Evolutionary conservation across 805 yeast genomes (phyloP), one percentile per base, ranked within the genome.

Genomic region (Candida dendrica): DNA sequence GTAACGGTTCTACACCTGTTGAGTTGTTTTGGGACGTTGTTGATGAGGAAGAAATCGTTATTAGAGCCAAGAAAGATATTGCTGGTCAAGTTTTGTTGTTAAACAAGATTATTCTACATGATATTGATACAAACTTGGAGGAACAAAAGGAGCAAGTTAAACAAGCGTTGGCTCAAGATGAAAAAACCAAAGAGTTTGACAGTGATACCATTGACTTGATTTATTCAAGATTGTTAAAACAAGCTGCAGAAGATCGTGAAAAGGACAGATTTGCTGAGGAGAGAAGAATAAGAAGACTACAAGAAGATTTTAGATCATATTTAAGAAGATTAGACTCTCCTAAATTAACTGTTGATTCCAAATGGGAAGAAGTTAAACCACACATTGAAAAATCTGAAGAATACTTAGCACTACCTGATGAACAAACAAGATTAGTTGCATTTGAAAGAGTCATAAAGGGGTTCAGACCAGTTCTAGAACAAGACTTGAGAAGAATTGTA

Each of bases 21-120:
- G 95, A 88, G 47, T 60, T 85, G 34, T 88, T 83, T 57, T 74
- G 86, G 75, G 95, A 89, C 57, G 52, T 74, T 0, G 70, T 83
- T 3, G 89, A 83, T 49, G 81, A 76, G 42, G 79, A 77, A 50
- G 69, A 72, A 29, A 74, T 79, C 41, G 53, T 68, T 2, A 55
- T 84, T 36, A 73, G 71, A 45, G 77, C 79, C 18, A 77, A 79
- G 53, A 75, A 75, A 41, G 86, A 81, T 40, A 60, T 81, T 34
- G 74, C 79, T 1, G 74, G 74, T 39, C 79, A 74, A 47, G 58
- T 72, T 6, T 50, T 81, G 24, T 59, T 69, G 5, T 71, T 69
- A 27, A 51, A 56, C 6, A 51, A 56, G 7, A 51, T 53, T 40
- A 42, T 55, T 22, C 48, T 64, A 44, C 42, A 40, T 7, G 48